Conservation (phyloP, 1,284 basidiomycete species). For the Rhodotorula sp. region DNA sequence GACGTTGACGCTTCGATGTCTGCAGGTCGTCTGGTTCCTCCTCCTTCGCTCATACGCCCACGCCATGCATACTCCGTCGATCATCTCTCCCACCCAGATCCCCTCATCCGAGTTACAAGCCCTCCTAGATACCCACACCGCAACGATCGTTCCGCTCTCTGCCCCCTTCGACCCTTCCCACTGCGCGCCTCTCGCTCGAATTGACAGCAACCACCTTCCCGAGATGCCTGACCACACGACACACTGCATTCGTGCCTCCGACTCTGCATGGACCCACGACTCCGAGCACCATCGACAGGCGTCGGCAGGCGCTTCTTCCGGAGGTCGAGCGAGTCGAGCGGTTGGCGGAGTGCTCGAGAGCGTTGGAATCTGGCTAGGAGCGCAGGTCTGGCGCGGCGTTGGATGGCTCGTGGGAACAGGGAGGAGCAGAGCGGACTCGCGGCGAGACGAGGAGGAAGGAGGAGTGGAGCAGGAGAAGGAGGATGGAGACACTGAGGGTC, state of each 20-base stretch:
- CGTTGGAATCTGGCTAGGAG: background rate
- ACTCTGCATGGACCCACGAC: conserved; percentile 3
- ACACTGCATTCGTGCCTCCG: conserved; percentile 1
- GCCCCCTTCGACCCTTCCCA: background rate
- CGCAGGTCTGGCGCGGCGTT: conserved; percentile 2
- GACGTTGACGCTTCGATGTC: background rate
- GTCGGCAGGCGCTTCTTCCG: background rate
- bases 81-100: conserved; percentile 17
- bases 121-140: conserved; percentile 15
- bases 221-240: conserved; percentile 5
- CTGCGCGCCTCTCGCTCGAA: background rate
- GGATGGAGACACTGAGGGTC: background rate
- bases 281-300: background rate
- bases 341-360: background rate
- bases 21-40: conserved; percentile 8
- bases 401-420: conserved; percentile 3
- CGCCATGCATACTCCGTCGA: conserved; percentile 4
- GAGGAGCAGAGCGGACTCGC: background rate
- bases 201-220: conserved; percentile 1
- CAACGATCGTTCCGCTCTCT: conserved; percentile 9
- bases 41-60: conserved; percentile 7
- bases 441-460: background rate
- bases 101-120: conserved; percentile 18
- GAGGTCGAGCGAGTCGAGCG: background rate
- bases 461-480: background rate